A percentile compares a stretch with the other conserved stretches of the same genome.
Evolutionary conservation across 805 yeast genomes (phyloP).

Genomic region (Alloascoidea africana): DNA sequence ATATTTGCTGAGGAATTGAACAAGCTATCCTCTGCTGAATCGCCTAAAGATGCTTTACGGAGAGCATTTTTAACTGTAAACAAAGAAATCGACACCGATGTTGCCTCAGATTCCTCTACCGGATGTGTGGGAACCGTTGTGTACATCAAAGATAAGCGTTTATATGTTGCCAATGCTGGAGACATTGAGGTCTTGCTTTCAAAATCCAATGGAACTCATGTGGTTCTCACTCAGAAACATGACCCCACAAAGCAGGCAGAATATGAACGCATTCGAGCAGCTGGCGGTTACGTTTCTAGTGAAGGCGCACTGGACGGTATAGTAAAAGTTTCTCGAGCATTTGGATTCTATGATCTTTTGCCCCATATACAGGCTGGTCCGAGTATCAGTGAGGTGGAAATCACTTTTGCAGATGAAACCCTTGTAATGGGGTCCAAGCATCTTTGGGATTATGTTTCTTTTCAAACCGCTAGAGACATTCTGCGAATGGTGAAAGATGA

Average conservation of each 20-base stretch:
- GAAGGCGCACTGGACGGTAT: slow-evolving; percentile 78
- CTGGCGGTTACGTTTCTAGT: slow-evolving; percentile 83
- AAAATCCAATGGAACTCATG: slow-evolving; percentile 66
- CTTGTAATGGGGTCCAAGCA: slow-evolving; percentile 71
- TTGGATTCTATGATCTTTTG: slow-evolving; percentile 72
- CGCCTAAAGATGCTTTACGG: slow-evolving; percentile 62
- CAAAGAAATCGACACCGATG: slow-evolving; percentile 36
- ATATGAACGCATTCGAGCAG: slow-evolving; percentile 73
- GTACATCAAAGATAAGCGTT: slow-evolving; percentile 52
- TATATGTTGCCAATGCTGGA: slow-evolving; percentile 83
- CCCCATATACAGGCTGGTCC: slow-evolving; percentile 90
- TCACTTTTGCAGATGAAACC: slow-evolving; percentile 67
- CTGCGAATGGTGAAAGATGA: slow-evolving; percentile 68
- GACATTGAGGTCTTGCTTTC: slow-evolving; percentile 76
- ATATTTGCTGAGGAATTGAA: slow-evolving; percentile 55
- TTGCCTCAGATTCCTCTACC: slow-evolving; percentile 18
- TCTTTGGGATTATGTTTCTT: slow-evolving; percentile 73
- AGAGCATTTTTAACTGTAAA: slow-evolving; percentile 69
- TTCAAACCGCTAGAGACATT: slow-evolving; percentile 82
- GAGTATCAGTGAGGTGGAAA: slow-evolving; percentile 42
- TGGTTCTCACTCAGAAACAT: slow-evolving; percentile 61
- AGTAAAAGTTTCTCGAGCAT: slow-evolving; percentile 75
- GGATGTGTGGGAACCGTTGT: slow-evolving; percentile 81
- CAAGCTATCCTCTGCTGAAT: slow-evolving; percentile 25
- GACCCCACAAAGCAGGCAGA: slow-evolving; percentile 69